phyloP scores from a whole-genome alignment of 2,329 filamentous ascomycete species.

The Tolypocladium pustulatum region DNA sequence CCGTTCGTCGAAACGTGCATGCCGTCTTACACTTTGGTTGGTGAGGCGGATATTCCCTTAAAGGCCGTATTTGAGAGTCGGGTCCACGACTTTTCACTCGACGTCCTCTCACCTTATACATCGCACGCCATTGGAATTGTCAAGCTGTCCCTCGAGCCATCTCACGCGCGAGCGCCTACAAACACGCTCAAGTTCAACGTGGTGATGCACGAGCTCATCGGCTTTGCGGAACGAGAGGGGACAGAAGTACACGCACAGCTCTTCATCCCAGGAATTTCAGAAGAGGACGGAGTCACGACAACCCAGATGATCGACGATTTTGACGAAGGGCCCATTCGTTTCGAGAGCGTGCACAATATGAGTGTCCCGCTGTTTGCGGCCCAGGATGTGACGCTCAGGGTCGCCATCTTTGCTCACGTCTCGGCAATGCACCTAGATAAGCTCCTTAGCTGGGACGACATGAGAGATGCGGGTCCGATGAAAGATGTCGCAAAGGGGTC shows the following conservation, averaged over 20 bases:
- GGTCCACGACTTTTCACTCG: constrained; percentile 87
- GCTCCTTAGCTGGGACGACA: constrained; percentile 96
- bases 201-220: constrained; percentile 91
- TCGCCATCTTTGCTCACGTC: constrained; percentile 85
- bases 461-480: constrained; percentile 66
- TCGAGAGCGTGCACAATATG: constrained; percentile 98
- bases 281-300: constrained; percentile 84
- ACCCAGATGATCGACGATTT: constrained; percentile 92
- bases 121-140: constrained; percentile 84
- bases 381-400: constrained; percentile 63
- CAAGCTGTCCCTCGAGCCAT: constrained; percentile 83
- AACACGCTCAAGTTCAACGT: constrained; percentile 97
- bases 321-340: constrained; percentile 82
- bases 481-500: constrained; percentile 45
- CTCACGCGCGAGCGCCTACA: constrained; percentile 80
- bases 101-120: constrained; percentile 87
- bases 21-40: constrained; percentile 84
- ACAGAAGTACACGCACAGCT: constrained; percentile 93
- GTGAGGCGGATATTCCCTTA: constrained; percentile 85
- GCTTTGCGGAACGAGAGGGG: constrained; percentile 91
- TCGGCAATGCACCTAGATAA: constrained; percentile 94
- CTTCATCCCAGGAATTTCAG: constrained; percentile 86
- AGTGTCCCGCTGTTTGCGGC: constrained; percentile 69
- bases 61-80: constrained; percentile 88
- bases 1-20: constrained; percentile 87